A percentile compares a stretch with the other conserved stretches of the same genome.
These are phyloP conservation scores for Hansenula lynferdii DNA, from an alignment of 1,139 yeast species.

Conservation along the genomic window DNA sequence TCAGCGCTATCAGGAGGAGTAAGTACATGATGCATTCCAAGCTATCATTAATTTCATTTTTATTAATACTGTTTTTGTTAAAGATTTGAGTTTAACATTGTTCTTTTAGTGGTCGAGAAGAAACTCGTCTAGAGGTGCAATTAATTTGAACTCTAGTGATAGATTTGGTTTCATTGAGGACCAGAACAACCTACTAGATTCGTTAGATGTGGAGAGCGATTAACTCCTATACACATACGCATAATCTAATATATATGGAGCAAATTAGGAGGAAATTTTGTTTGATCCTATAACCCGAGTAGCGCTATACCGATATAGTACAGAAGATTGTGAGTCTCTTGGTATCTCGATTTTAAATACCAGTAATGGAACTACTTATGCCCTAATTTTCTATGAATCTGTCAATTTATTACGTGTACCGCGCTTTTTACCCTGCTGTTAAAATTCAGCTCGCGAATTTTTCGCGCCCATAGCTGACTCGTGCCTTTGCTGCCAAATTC, in stretches of 20 bases:
- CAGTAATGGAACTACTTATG: too few relatives aligned
- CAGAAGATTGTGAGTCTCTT: too few relatives aligned
- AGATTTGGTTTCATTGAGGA: constrained; percentile 23
- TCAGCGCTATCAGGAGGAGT: constrained; percentile 24
- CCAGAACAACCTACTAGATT: constrained; percentile 23
- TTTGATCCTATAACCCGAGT: too few relatives aligned
- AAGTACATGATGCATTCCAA: constrained; percentile 12
- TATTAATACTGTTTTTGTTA: constrained; percentile 4
- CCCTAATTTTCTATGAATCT: not conserved
- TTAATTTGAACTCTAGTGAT: constrained; percentile 17
- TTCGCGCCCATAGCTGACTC: too few relatives aligned
- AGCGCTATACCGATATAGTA: too few relatives aligned
- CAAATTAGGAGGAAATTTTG: not conserved
- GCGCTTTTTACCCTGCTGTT: not conserved
- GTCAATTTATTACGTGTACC: too few relatives aligned
- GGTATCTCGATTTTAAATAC: too few relatives aligned
- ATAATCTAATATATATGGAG: too few relatives aligned
- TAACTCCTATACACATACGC: not conserved
- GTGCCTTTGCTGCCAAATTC: too few relatives aligned
- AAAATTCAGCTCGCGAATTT: not conserved
- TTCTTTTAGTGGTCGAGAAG: constrained; percentile 7
- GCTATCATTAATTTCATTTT: too few relatives aligned
- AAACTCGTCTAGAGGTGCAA: constrained; percentile 12
- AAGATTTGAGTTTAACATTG: constrained; percentile 1
- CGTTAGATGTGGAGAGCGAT: constrained; percentile 20